Evolutionary conservation across 2,329 filamentous ascomycete species (phyloP).

Genomic region (Chaetomiaceae sp.): DNA sequence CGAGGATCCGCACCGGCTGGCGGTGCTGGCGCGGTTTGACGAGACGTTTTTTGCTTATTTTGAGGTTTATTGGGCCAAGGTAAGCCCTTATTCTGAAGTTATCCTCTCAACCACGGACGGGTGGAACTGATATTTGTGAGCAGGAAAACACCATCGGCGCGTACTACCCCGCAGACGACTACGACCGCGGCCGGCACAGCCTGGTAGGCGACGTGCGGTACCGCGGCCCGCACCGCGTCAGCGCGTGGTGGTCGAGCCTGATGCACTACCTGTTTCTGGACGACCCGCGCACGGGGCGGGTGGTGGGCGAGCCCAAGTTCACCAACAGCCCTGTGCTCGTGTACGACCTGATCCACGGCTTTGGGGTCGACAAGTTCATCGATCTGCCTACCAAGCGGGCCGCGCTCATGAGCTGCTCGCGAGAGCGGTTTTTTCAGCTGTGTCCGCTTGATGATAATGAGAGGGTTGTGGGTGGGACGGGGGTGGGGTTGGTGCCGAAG

Average conservation of each 20-base stretch:
- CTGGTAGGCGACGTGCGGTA: slow-evolving; percentile 56
- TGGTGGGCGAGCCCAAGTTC: slow-evolving; percentile 68
- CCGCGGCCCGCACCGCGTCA: slow-evolving; percentile 57
- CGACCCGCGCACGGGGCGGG: slow-evolving; percentile 52
- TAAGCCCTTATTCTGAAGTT: slow-evolving; percentile 25
- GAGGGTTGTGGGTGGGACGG: slow-evolving; percentile 51
- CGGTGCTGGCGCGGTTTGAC: slow-evolving; percentile 67
- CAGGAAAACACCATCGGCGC: slow-evolving; percentile 54
- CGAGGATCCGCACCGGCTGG: slow-evolving; percentile 66
- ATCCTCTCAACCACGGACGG: no score
- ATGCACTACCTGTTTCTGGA: slow-evolving; percentile 62
- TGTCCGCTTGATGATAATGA: slow-evolving; percentile 55
- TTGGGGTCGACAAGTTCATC: slow-evolving; percentile 67
- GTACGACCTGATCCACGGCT: slow-evolving; percentile 71
- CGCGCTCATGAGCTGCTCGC: slow-evolving; percentile 59
- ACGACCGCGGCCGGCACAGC: slow-evolving; percentile 55
- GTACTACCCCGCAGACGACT: slow-evolving; percentile 53
- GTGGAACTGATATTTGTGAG: no score
- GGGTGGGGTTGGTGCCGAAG: slow-evolving; percentile 51
- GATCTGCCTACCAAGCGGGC: slow-evolving; percentile 70
- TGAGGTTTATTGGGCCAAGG: slow-evolving; percentile 73
- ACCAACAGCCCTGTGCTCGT: slow-evolving; percentile 66
- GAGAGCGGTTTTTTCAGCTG: slow-evolving; percentile 67
- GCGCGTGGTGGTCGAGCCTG: slow-evolving; percentile 57
- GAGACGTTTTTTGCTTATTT: slow-evolving; percentile 71